Conservation (phyloP, 352 stramenopile genomes). For the Thraustochytrium striatum region DNA sequence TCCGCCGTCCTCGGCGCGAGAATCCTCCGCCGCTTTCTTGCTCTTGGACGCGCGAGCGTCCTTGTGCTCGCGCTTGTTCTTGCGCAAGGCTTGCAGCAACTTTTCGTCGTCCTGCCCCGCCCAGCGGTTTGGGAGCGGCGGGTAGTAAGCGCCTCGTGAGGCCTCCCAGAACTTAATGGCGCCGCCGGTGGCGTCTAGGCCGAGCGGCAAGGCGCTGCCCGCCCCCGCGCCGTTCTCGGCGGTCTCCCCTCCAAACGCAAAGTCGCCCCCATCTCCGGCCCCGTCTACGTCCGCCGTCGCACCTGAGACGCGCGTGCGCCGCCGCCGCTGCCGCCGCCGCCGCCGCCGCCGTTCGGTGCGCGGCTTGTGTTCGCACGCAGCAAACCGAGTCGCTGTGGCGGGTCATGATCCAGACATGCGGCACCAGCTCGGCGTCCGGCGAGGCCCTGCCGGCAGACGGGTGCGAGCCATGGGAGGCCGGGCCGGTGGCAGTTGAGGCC, state of each 20-base stretch:
- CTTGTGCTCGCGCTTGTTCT: background rate
- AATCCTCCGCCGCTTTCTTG: background rate
- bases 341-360: background rate
- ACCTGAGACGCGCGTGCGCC: background rate
- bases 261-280: background rate
- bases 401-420: conserved; percentile 40
- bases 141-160: conserved; percentile 2
- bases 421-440: background rate
- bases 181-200: background rate
- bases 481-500: no score
- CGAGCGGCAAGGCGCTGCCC: no score
- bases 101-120: conserved; percentile 15
- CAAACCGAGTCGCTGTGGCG: conserved; percentile 1
- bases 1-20: background rate
- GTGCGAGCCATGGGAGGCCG: no score
- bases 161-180: conserved; percentile 43
- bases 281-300: background rate
- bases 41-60: background rate
- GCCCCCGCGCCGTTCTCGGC: background rate
- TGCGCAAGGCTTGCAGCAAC: background rate
- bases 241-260: background rate
- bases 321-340: no score
- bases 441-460: no score
- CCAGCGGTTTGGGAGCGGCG: conserved; percentile 34
- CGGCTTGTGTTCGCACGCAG: background rate